Evolutionary conservation across 352 stramenopile species (phyloP), one percentile per base, ranked within the genome.

Genomic region (Sclerospora graminicola): DNA sequence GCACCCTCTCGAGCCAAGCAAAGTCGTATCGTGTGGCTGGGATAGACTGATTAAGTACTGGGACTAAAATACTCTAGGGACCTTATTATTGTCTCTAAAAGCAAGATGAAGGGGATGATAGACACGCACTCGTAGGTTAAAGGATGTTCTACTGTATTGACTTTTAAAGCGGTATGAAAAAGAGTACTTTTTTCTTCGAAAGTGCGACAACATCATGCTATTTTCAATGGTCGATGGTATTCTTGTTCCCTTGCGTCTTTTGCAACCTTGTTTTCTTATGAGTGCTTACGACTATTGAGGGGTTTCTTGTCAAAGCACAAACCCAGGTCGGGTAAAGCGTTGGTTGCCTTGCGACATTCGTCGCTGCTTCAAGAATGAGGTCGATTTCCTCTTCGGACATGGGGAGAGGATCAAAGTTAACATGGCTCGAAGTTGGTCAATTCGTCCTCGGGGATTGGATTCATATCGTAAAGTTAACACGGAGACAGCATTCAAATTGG

Each of bases 21-120:
- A 87, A 51, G 84, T 99, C 5, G 94, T 98, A 46, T 97, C 86
- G 18, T 98, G 95, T 57, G 96, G 96, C 21, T 99, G 96, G 97
- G 97, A 99, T 68, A 95, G 95, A 0, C 71, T 98, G 31, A 99
- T 99, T 57, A 99, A 99, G 69, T 89, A 98, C 38, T 99, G 97
- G 97, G 87, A 98, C 59, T 99, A 94, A 43, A 49, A 13, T 10
- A 10, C 13, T 41, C 6, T 30, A 14, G 21, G 11, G 20, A 30
- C n/a, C 46, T 20, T 31, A 28, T 16, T 30, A 47, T 23, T 29
- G 27, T 33, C 14, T 33, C 9, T 33, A 33, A 3, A 13, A 33
- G 28, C 24, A 49, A n/a, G n/a, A n/a, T n/a, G n/a, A n/a, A n/a
- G n/a, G n/a, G n/a, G n/a, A n/a, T n/a, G n/a, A n/a, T n/a, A n/a